phyloP scores from a whole-genome alignment of 1,139 yeast species.

The Candida sp. region DNA sequence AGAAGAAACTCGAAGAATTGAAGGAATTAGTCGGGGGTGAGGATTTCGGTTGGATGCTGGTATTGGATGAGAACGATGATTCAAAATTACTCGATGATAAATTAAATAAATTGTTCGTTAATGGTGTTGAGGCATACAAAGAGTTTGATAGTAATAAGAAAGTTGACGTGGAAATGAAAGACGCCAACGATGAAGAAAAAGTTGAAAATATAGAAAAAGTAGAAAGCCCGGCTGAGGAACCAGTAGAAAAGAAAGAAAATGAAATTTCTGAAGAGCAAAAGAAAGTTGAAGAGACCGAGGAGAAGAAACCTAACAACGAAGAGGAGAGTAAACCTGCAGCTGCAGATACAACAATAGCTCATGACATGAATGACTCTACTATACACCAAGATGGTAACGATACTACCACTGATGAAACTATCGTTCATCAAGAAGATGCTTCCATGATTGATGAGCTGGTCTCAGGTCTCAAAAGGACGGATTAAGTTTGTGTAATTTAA shows the following conservation, averaged over 20 bases:
- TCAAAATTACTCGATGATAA: slow-evolving; percentile 19
- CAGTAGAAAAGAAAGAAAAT: slow-evolving; percentile 7
- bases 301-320: slow-evolving; percentile 5
- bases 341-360: slow-evolving; percentile 35
- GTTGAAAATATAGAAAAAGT: slow-evolving; percentile 2
- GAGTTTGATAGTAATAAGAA: slow-evolving; percentile 12
- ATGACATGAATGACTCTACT: slow-evolving; percentile 40
- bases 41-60: slow-evolving; percentile 37
- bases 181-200: slow-evolving; percentile 6
- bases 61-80: slow-evolving; percentile 22
- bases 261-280: slow-evolving; percentile 6
- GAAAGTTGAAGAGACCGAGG: slow-evolving; percentile 6
- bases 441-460: slow-evolving; percentile 17
- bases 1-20: slow-evolving; percentile 25
- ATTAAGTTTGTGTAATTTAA: not conserved
- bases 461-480: not conserved
- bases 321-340: slow-evolving; percentile 9
- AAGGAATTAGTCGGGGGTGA: slow-evolving; percentile 28
- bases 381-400: slow-evolving; percentile 43
- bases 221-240: not conserved
- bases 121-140: slow-evolving; percentile 30
- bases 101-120: slow-evolving; percentile 23
- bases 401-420: slow-evolving; percentile 41
- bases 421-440: slow-evolving; percentile 29
- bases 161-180: slow-evolving; percentile 7